Base-by-base conservation (phyloP, 2,329 filamentous ascomycete genomes). In the Fragosphaeria purpurea region DNA sequence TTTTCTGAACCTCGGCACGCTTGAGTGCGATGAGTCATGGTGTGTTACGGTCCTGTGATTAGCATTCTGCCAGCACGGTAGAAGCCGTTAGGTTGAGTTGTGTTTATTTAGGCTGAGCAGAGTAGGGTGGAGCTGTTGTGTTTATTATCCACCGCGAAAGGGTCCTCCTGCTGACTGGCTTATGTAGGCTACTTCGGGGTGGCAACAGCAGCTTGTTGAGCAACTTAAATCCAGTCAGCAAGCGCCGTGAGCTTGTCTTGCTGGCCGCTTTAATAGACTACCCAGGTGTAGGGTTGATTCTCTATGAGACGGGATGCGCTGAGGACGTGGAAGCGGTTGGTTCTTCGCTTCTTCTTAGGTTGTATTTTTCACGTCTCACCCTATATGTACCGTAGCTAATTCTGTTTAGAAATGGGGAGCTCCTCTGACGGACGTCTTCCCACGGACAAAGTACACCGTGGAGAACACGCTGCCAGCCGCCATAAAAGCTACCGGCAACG, bases 241-340 rank as follows among this genome's bases (percentile, higher is more conserved):
- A 52, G 13, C 50, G 50, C n/a, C 50, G 46, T n/a, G 42, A 52
- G 39, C 50, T 52, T 22, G 46, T 49, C 3, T n/a, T 52, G 11
- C 37, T 52, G 22, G 46, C 50, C 6, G 44, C 42, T 11, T 34
- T 52, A 6, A 52, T 52, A n/a, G 50, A 49, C 22, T 49, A 52
- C 11, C 50, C 50, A 1, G 46, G 43, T 7, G 39, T 46, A 5
- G 46, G 50, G 6, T 39, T 52, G 4, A 52, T 52, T 35, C 43
- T 52, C 5, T 52, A 48, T 33, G 50, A 52, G 43, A 52, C 50
- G 5, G 50, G 50, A 8, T 52, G 50, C n/a, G 50, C 50, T 10
- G 50, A 52, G 34, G 46, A 52, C n/a, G 43, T 52, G 5, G 50
- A 52, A 4, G 50, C 48, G 33, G 42, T 44, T 5, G 4, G 42